Evolutionary conservation across 176 grass and related monocot genomes (phyloP), one percentile per base, ranked within the genome.

Genomic region (Rhynchospora pubera): DNA sequence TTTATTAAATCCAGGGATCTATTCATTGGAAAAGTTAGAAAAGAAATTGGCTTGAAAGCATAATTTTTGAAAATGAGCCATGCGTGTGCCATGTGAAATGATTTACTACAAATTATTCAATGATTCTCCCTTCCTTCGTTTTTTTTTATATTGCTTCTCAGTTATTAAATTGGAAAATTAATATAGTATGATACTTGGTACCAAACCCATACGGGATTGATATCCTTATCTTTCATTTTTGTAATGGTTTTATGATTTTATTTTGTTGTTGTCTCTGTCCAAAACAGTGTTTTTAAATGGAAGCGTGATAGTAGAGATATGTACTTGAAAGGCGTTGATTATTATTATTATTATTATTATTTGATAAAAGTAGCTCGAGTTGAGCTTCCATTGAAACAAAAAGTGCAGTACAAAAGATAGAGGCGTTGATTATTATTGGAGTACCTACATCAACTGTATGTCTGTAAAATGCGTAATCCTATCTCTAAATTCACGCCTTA

Each of bases 21-120:
- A 67, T 88, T 86, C 67, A 70, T 85, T 56, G 62, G 85, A 28
- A 87, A 76, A 80, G 81, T 84, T 23, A 87, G 90, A 60, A 89
- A 81, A 78, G 46, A 80, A 50, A 70, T 92, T 15, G 77, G 77
- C 28, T 50, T 82, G 14, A 63, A 65, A 8, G 79, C 59, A 65
- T 82, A 82, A 19, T 56, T 51, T 11, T 56, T 55, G 47, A 28
- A 28, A 24, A 26, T 15, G 51, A 5, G 5, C 12, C 71, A 53
- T 53, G 15, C 2, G 22, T 76, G 10, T 51, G 21, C 13, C 22
- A 22, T 73, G 69, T 52, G 13, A 75, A 55, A 22, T 46, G 69
- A 73, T 73, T 73, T 18, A 9, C n/a, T 13, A n/a, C 46, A n/a
- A n/a, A n/a, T n/a, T n/a, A n/a, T n/a, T 45, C 3, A 50, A 24